Base-by-base conservation (phyloP, 257 asterid genomes). In the Penstemon barbatus region DNA sequence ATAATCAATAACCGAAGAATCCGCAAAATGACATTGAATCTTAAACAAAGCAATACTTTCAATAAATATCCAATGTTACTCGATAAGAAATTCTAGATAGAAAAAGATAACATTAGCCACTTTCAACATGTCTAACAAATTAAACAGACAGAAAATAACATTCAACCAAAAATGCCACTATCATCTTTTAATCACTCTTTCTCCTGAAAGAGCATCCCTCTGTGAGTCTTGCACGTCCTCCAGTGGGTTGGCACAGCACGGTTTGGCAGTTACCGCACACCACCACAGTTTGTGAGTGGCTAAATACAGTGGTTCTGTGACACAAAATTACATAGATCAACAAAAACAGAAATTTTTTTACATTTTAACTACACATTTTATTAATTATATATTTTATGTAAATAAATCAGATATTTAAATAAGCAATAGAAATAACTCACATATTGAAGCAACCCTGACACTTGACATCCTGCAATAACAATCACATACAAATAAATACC, bases 171-270 rank as follows among this genome's bases (percentile, higher is more conserved):
- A 25, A 25, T 25, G 33, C 33, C 33, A 25, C 33, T 25, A 25
- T 25, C 33, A 25, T 25, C 33, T 7, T 5, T 79, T 59, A 87
- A 7, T 87, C 91, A 6, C 95, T 89, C 84, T 87, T 87, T 71
- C 79, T 83, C 70, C 89, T 69, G 85, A 85, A 87, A 45, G 95
- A 85, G 73, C 95, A 87, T 1, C 95, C 95, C 78, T 88, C 95
- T 0, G 88, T 87, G 63, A 87, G 95, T 2, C 89, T 68, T 15
- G 91, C 95, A 3, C 87, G 84, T 0, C 87, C 90, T 3, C 95
- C 86, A 0, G 86, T 88, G 5, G 92, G 95, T 63, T 85, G 87
- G 81, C 90, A 85, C 75, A 85, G 60, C 46, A 85, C 86, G 0
- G 87, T 78, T 66, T 85, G 86, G 65, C 84, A 85, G 70, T 80